Evolutionary conservation across 1,284 basidiomycete genomes (phyloP).

Genomic region (Rhodotorula sp.): DNA sequence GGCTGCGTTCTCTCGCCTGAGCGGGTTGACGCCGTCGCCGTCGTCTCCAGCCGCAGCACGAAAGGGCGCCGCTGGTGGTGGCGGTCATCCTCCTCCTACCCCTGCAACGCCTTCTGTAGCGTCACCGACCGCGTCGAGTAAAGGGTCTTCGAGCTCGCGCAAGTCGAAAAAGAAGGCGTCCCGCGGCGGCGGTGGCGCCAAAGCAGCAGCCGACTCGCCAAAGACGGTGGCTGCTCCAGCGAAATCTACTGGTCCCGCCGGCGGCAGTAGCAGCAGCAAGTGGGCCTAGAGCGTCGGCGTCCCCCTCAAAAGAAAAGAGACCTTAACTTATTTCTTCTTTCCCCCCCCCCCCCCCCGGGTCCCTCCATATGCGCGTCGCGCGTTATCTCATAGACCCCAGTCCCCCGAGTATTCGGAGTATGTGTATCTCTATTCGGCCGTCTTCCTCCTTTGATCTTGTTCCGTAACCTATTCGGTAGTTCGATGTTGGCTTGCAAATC

Average conservation of each 20-base stretch:
- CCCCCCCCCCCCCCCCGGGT: neutral
- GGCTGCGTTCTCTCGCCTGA: slow-evolving; percentile 6
- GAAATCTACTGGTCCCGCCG: neutral
- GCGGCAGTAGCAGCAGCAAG: neutral
- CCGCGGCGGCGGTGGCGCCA: neutral
- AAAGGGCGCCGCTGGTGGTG: neutral
- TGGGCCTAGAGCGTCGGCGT: neutral
- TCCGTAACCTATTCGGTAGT: no score
- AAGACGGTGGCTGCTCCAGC: neutral
- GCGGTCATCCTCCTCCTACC: neutral
- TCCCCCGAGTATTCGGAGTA: no score
- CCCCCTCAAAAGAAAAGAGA: no score
- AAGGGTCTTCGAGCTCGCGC: no score
- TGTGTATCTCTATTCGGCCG: no score
- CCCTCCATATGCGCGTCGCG: neutral
- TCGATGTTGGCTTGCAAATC: no score
- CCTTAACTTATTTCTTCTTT: neutral
- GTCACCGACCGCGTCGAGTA: neutral
- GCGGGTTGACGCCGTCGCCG: neutral
- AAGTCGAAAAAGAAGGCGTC: no score
- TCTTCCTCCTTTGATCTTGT: no score
- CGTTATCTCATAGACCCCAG: no score
- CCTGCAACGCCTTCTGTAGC: neutral
- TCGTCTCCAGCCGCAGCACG: neutral
- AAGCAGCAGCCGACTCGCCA: neutral